phyloP scores from a whole-genome alignment of 768 basidiomycete genomes.

The Lactarius quietus region DNA sequence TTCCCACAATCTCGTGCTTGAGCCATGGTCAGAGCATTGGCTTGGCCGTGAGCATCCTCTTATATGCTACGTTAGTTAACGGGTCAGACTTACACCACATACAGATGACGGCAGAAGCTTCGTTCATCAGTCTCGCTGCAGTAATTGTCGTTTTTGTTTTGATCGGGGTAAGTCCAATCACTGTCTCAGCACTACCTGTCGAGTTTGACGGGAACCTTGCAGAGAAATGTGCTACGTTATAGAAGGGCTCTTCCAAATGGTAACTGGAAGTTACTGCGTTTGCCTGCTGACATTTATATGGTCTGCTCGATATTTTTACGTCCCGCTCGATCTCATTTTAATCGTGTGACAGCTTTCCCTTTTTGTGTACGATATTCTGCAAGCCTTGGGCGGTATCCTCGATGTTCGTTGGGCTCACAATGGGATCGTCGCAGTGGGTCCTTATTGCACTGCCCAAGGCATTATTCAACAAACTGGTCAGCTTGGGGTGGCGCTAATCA shows the following conservation, averaged over 20 bases:
- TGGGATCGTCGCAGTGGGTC: conserved; percentile 25
- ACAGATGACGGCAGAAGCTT: conserved; percentile 37
- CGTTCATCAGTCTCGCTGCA: conserved; percentile 13
- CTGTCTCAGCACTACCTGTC: neutral
- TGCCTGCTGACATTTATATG: conserved; percentile 41
- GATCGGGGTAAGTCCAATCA: conserved; percentile 14
- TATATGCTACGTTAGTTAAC: neutral
- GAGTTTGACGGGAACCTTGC: no score
- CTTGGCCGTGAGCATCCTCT: conserved; percentile 17
- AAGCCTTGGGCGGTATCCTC: conserved; percentile 33
- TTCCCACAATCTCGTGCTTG: conserved; percentile 29
- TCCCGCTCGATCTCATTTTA: conserved; percentile 3
- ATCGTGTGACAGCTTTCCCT: conserved; percentile 29
- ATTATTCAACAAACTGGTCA: conserved; percentile 43
- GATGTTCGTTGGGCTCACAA: conserved; percentile 38
- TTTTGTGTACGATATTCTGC: conserved; percentile 33
- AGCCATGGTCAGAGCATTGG: conserved; percentile 30
- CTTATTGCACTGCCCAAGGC: conserved; percentile 40
- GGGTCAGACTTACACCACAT: neutral
- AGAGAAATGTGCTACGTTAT: conserved; percentile 18
- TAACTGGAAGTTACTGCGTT: conserved; percentile 31
- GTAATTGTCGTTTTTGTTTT: neutral
- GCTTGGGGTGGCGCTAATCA: conserved; percentile 40
- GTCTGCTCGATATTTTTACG: conserved; percentile 26
- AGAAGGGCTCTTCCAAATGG: neutral